Base-by-base conservation (phyloP, 2,329 filamentous ascomycete species). In the Helotiales sp. region DNA sequence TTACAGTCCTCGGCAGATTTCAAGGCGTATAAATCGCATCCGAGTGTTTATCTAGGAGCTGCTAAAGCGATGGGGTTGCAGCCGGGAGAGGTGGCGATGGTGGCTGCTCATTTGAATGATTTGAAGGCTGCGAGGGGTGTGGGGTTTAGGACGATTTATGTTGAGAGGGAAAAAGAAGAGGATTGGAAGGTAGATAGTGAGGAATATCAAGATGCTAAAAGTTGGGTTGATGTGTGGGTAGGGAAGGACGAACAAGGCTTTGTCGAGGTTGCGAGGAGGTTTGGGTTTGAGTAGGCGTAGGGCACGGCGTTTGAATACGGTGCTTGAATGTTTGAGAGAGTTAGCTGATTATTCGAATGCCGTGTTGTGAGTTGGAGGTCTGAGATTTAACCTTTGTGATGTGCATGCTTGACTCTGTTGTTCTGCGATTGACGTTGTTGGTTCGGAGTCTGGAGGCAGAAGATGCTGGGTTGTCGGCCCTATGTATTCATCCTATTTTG, bases 81-180 rank as follows among this genome's bases (percentile, higher is more conserved):
- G 59, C 81, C 86, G 0, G 70, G 71, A 2, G 79, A 92, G 67
- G 87, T 90, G 57, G 88, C 84, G 19, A 85, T 95, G 83, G 88
- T 95, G 19, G 90, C 91, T 15, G 86, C 90, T 34, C 90, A 93
- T 73, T 74, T 93, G 57, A 71, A 68, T 5, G 90, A 93, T 72
- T 73, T 95, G 54, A 75, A 82, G 59, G 87, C 81, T 0, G 90
- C 90, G 4, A 84, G 84, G 65, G 69, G 67, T 2, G 80, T 77
- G 59, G 90, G 90, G 0, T 74, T 92, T 59, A 78, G 81, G 65
- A 90, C 89, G 0, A 78, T 95, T 2, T 95, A 92, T 69, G 83
- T 95, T 2, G 88, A 90, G 74, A 77, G 90, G 57, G 71, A 73
- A 2, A 64, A 71, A 42, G 90, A 96, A 73, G 90, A 93, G 72